Conservation (phyloP, 192 early-diverging fungal genomes). For the Coemansia sp. region DNA sequence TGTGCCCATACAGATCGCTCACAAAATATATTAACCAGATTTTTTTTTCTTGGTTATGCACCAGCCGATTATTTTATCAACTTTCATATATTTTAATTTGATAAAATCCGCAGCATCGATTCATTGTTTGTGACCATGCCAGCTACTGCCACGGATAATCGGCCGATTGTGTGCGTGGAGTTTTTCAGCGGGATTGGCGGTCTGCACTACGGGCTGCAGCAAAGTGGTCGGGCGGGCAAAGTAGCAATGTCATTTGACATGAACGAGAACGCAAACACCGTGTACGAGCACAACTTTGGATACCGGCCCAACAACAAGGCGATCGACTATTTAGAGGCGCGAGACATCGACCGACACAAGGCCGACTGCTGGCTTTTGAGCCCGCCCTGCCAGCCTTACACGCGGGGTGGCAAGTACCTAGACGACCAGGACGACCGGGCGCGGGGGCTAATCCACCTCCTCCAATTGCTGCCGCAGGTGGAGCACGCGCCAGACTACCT, state of each 20-base stretch:
- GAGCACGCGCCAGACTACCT: conserved; percentile 16
- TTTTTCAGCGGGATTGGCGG: conserved; percentile 55
- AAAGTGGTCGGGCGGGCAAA: conserved; percentile 18
- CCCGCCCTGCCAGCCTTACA: conserved; percentile 90
- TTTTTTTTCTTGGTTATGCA: not conserved
- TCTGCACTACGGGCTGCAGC: conserved; percentile 43
- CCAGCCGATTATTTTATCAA: not conserved
- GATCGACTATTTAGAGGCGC: conserved; percentile 30
- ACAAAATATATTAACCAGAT: not conserved
- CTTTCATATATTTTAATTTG: not conserved
- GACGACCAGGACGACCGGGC: conserved; percentile 59
- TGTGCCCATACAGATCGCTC: not conserved
- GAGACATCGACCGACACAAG: conserved; percentile 55
- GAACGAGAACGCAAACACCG: conserved; percentile 50
- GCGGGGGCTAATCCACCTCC: conserved; percentile 38
- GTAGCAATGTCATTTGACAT: conserved; percentile 48
- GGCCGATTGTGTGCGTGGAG: conserved; percentile 35
- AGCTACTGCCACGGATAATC: not conserved
- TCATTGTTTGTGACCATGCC: not conserved
- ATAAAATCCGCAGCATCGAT: not conserved
- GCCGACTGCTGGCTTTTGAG: conserved; percentile 87
- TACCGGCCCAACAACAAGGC: conserved; percentile 49
- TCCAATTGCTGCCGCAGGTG: conserved; percentile 31
- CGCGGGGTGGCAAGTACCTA: conserved; percentile 72
- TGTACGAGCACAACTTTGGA: conserved; percentile 42